Conservation (phyloP, 163 green algal genomes). For the Prototheca cutis region DNA sequence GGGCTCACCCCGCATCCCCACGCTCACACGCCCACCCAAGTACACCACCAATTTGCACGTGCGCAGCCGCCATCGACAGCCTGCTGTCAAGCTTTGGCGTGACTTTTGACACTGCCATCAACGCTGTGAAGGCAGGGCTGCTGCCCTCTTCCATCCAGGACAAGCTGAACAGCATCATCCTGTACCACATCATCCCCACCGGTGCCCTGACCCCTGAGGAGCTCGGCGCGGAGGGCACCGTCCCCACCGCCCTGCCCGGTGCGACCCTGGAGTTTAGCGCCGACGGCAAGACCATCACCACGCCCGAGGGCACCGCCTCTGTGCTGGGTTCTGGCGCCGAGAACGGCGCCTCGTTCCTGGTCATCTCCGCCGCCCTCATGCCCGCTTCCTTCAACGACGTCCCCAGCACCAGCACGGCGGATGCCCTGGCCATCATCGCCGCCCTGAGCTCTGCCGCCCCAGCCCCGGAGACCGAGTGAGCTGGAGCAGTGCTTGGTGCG, state of each 20-base stretch:
- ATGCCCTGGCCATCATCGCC: slow-evolving; percentile 1
- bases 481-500: too few species aligned
- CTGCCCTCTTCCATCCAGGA: background rate
- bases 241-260: slow-evolving; percentile 5
- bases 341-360: background rate
- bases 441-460: background rate
- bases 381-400: background rate
- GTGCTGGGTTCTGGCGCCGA: background rate
- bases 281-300: background rate
- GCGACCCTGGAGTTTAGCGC: background rate
- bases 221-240: slow-evolving; percentile 6
- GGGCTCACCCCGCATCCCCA: too few species aligned
- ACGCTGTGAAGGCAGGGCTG: background rate
- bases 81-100: background rate
- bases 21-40: too few species aligned
- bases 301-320: background rate
- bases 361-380: background rate
- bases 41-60: too few species aligned
- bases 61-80: background rate
- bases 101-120: background rate
- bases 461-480: too few species aligned
- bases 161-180: background rate
- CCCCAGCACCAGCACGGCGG: background rate
- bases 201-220: slow-evolving; percentile 1
- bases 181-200: slow-evolving; percentile 14